These are phyloP conservation scores for Prunella vulgaris DNA, from an alignment of 257 asterid species.

Conservation along the genomic window DNA sequence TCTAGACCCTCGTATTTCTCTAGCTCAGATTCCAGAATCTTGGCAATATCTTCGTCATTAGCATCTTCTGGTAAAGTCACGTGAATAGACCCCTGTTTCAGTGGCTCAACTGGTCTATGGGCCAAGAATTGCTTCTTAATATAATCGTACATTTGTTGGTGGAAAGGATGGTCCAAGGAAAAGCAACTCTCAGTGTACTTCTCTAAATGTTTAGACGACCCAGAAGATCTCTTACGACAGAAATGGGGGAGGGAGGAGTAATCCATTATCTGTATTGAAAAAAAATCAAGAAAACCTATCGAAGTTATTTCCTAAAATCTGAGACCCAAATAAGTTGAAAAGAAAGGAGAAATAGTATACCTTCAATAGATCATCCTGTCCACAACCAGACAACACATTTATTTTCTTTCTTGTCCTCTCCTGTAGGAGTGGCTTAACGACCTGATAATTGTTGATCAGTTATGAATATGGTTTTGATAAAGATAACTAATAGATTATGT, in stretches of 20 bases:
- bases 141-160: slow-evolving; percentile 57
- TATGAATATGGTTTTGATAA: neutral
- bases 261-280: slow-evolving; percentile 61
- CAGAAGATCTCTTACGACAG: slow-evolving; percentile 56
- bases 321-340: neutral
- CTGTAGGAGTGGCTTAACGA: slow-evolving; percentile 72
- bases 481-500: neutral
- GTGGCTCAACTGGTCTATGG: slow-evolving; percentile 25
- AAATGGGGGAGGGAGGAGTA: slow-evolving; percentile 72
- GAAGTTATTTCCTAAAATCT: neutral
- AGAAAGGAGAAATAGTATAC: slow-evolving; percentile 32
- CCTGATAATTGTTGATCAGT: slow-evolving; percentile 36
- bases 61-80: slow-evolving; percentile 62
- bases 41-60: slow-evolving; percentile 51
- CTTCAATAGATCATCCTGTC: slow-evolving; percentile 68
- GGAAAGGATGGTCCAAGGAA: slow-evolving; percentile 71
- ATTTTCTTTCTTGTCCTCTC: slow-evolving; percentile 67
- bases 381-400: slow-evolving; percentile 61
- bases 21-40: slow-evolving; percentile 55
- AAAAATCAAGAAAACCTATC: neutral
- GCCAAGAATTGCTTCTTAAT: slow-evolving; percentile 45
- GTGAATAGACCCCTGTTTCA: slow-evolving; percentile 63
- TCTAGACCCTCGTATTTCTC: slow-evolving; percentile 39
- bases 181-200: slow-evolving; percentile 37
- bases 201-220: slow-evolving; percentile 43